Conservation (phyloP, 176 grass and related monocot species). For the Triticum aestivum region IWGSC_CS_RefSeq_v2.1 NC_057809.1:2055669-2056168, state of each 20-base stretch:
- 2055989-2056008: conserved; percentile 53
- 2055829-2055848: neutral
- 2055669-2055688: conserved; percentile 92
- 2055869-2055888: neutral
- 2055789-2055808: conserved; percentile 63
- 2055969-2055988: conserved; percentile 70
- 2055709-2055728: conserved; percentile 90
- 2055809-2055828: neutral
- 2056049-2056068: conserved; percentile 54
- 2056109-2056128: conserved; percentile 86
- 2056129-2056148: conserved; percentile 61
- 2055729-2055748: conserved; percentile 94
- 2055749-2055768: conserved; percentile 86
- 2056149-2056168: conserved; percentile 17
- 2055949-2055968: conserved; percentile 81
- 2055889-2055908: conserved; percentile 78
- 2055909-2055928: conserved; percentile 93
- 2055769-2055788: conserved; percentile 81
- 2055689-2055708: conserved; percentile 62
- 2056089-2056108: conserved; percentile 86
- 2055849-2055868: neutral
- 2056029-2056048: conserved; percentile 60
- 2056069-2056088: conserved; percentile 79
- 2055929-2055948: conserved; percentile 83
- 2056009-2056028: conserved; percentile 59